These are phyloP conservation scores for Laetiporus sulphureus DNA, from an alignment of 1,284 basidiomycete genomes.

Conservation along the genomic window DNA sequence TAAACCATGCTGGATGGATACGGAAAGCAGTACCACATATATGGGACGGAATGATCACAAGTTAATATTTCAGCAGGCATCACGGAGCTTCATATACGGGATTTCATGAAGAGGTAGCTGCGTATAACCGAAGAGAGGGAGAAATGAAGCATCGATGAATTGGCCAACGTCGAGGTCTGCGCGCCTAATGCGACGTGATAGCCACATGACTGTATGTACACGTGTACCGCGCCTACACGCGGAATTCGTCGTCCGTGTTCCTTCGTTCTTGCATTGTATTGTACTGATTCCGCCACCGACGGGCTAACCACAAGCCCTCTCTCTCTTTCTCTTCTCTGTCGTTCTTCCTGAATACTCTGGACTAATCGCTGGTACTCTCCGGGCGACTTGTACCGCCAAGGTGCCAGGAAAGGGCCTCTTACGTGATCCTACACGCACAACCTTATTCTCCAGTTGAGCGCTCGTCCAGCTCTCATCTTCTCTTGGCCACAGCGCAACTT, in stretches of 20 bases:
- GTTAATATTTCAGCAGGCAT: neutral
- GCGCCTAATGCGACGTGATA: neutral
- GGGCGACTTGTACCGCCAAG: constrained; percentile 3
- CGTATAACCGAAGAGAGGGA: no score
- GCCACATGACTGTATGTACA: neutral
- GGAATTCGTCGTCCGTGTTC: neutral
- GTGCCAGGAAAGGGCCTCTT: constrained; percentile 67
- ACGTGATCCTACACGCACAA: no score
- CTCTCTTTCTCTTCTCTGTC: neutral
- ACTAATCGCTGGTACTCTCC: neutral
- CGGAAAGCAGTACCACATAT: no score
- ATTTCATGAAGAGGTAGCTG: neutral
- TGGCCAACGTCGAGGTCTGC: no score
- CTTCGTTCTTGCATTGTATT: neutral
- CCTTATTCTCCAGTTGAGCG: no score
- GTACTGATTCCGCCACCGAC: no score
- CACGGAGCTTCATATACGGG: neutral
- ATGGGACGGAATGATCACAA: neutral
- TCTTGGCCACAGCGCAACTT: no score
- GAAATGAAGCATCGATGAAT: no score
- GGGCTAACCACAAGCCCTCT: no score
- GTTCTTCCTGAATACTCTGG: neutral
- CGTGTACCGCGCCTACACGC: neutral
- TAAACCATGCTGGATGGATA: no score
- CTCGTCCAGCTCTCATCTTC: no score